These are phyloP conservation scores for Viola pubescens DNA, from an alignment of 441 rosid genomes.

Conservation along the genomic window DNA sequence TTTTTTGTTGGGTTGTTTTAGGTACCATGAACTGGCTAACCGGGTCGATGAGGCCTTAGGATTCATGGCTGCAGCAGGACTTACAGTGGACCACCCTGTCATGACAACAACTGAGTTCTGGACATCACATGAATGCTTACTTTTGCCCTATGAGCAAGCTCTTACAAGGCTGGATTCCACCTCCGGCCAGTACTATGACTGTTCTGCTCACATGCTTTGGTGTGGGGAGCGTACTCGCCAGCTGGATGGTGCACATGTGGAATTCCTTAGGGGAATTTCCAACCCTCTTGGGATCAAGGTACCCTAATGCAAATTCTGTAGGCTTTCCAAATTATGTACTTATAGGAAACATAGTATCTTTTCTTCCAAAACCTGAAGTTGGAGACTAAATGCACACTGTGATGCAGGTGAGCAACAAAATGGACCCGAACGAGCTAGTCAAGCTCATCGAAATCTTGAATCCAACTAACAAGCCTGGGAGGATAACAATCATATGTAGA, in stretches of 20 bases:
- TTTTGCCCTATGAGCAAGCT: slow-evolving; percentile 74
- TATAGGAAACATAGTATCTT: background rate
- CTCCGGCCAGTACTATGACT: slow-evolving; percentile 74
- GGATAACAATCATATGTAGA: slow-evolving; percentile 62
- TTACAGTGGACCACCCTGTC: slow-evolving; percentile 64
- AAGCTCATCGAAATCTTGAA: slow-evolving; percentile 65
- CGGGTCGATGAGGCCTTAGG: slow-evolving; percentile 87
- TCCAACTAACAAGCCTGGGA: slow-evolving; percentile 67
- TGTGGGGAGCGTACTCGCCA: slow-evolving; percentile 82
- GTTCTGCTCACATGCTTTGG: slow-evolving; percentile 91
- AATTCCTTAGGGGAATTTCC: slow-evolving; percentile 76
- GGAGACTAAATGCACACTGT: slow-evolving; percentile 20
- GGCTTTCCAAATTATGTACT: background rate
- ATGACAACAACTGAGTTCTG: slow-evolving; percentile 86
- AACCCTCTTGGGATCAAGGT: slow-evolving; percentile 86
- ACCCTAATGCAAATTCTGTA: slow-evolving; percentile 4
- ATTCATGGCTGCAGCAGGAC: slow-evolving; percentile 85
- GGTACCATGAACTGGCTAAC: slow-evolving; percentile 67
- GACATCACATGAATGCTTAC: slow-evolving; percentile 90
- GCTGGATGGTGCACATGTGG: slow-evolving; percentile 80
- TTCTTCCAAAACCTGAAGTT: background rate
- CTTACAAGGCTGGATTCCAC: slow-evolving; percentile 81
- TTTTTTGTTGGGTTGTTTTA: slow-evolving; percentile 15
- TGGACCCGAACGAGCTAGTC: slow-evolving; percentile 80
- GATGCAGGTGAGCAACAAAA: slow-evolving; percentile 73